Percentiles rank a stretch among this genome's conserved stretches.
Conservation (phyloP, 441 rosid species). For the Lagerstroemia fauriei region DNA sequence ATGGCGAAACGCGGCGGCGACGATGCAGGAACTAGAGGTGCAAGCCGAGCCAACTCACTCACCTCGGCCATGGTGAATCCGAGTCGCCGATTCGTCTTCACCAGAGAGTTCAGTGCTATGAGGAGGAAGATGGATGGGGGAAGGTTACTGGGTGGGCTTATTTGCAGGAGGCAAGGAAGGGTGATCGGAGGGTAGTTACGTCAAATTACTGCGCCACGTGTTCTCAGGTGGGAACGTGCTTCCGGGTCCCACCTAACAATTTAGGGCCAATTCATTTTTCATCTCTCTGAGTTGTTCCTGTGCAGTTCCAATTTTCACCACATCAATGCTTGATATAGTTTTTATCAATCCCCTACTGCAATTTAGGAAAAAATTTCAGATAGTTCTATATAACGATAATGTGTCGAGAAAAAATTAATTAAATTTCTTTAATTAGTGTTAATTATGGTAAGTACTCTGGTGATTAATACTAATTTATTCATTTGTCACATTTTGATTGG, state of each 20-base stretch:
- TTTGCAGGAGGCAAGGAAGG: neutral
- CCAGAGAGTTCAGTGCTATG: neutral
- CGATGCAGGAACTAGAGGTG: slow-evolving; percentile 8
- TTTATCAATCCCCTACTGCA: too few relatives aligned
- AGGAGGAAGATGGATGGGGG: neutral
- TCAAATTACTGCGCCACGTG: neutral
- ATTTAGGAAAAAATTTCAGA: too few relatives aligned
- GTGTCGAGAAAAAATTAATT: too few relatives aligned
- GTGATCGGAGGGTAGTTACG: neutral
- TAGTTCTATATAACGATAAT: too few relatives aligned
- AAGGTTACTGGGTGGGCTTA: neutral
- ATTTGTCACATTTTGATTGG: too few relatives aligned
- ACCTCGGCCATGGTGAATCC: slow-evolving; percentile 47
- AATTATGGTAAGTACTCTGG: too few relatives aligned
- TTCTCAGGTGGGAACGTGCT: neutral
- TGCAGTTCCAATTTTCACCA: too few relatives aligned
- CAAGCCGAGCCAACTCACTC: slow-evolving; percentile 9
- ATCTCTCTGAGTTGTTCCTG: too few relatives aligned
- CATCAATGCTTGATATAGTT: too few relatives aligned
- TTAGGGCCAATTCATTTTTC: neutral
- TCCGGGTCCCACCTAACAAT: neutral
- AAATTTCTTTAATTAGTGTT: too few relatives aligned
- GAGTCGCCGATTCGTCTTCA: neutral
- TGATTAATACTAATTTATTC: too few relatives aligned
- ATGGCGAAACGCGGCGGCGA: neutral